These are phyloP conservation scores for Schizophyllum amplum DNA, from an alignment of 1,284 basidiomycete genomes.

Conservation along the genomic window DNA sequence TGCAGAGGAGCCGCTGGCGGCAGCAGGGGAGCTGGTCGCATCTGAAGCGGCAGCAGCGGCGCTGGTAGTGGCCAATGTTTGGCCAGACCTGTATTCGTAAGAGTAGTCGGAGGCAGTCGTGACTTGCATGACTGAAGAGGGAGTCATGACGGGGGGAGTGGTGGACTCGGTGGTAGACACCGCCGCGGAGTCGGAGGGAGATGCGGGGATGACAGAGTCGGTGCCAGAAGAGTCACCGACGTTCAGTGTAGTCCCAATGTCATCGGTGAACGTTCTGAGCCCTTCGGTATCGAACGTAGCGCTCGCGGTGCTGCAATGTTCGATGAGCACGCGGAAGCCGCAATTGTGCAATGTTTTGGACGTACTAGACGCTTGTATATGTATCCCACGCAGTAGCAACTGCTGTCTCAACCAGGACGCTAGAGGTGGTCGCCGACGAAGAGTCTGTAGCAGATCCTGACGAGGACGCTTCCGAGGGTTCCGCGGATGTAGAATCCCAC, in stretches of 20 bases:
- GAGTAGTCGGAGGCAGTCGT: background rate
- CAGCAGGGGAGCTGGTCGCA: no score
- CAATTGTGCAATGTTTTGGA: background rate
- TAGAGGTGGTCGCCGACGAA: background rate
- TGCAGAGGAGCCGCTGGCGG: background rate
- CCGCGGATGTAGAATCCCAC: background rate
- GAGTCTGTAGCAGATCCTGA: background rate
- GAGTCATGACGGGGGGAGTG: background rate
- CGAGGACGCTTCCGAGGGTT: background rate
- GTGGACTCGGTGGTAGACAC: background rate
- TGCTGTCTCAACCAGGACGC: background rate
- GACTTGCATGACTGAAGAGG: background rate
- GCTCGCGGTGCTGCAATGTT: background rate
- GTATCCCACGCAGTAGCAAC: background rate
- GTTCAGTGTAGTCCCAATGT: background rate
- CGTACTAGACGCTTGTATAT: background rate
- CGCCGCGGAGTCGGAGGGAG: background rate
- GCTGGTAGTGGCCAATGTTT: background rate
- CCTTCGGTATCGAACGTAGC: background rate
- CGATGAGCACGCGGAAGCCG: background rate
- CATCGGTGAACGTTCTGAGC: background rate
- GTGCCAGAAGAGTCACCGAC: background rate
- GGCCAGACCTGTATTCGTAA: background rate
- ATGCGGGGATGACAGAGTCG: background rate
- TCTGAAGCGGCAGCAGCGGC: background rate